Evolutionary conservation across 75 land plant genomes (phyloP), one percentile per base, ranked within the genome.

Genomic region (Selaginella tamariscina): DNA sequence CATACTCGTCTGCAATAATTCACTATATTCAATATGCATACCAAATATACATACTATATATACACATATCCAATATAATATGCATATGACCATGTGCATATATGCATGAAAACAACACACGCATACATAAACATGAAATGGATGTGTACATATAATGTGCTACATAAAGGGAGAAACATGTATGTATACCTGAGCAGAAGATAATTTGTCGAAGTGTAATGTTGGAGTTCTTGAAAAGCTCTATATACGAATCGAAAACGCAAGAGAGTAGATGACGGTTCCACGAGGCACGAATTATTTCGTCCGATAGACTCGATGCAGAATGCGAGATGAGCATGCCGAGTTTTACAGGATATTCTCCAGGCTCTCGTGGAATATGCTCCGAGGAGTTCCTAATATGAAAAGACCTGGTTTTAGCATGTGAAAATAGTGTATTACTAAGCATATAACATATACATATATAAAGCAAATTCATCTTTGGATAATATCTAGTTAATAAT

Each of bases 261-360:
- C 91, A 94, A 59, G 81, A 72, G 86, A 94, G 78, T 29, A 94
- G 75, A 70, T 94, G 94, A 63, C 75, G 84, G 73, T 94, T 94
- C 98, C 98, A 94, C 27, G 60, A 5, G 15, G 49, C 49, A 5
- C 49, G 49, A 15, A 39, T 5, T 5, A 39, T 39, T 5, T 39
- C 49, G 49, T 39, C 49, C 49, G 49, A 39, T 5, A 39, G 15
- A 5, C 49, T 15, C 11, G 49, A 15, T 15, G 11, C 49, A 39
- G 49, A 39, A 15, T 39, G 49, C 15, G 49, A 39, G 5, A 5
- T 15, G 5, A 39, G 49, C 49, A 39, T 39, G 5, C 49, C 49
- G 15, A 39, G 11, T 39, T 39, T 39, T 5, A 39, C 63, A 21
- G 70, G 56, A 1, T 54, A n/a, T 5, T 29, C 29, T 56, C 29